Evolutionary conservation across 805 yeast genomes (phyloP).

Genomic region (Wickerhamiella musiphila): DNA sequence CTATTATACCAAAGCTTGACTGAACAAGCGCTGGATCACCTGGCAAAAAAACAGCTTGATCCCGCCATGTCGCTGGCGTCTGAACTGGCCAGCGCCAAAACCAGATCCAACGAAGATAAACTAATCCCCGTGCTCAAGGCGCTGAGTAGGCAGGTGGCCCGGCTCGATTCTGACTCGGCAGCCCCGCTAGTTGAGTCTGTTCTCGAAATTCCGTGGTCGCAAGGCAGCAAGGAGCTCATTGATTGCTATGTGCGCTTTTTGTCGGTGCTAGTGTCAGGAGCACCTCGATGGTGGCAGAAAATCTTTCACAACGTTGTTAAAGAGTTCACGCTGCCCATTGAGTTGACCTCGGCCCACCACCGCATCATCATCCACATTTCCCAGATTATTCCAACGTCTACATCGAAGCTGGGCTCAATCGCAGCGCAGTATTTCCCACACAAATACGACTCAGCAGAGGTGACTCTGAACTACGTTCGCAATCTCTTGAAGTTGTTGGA

Average conservation of each 20-base stretch:
- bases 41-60: conserved; percentile 4
- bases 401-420: conserved; percentile 41
- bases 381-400: conserved; percentile 65
- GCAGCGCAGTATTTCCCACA: conserved; percentile 59
- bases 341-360: conserved; percentile 37
- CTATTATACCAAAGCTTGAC: conserved; percentile 7
- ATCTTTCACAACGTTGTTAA: conserved; percentile 52
- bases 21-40: conserved; percentile 8
- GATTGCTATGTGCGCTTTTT: conserved; percentile 52
- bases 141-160: conserved; percentile 46
- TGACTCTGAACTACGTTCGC: conserved; percentile 36
- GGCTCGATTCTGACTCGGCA: conserved; percentile 37
- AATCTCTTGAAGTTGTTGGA: conserved; percentile 43
- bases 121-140: conserved; percentile 38
- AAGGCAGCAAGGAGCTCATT: conserved; percentile 27
- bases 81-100: conserved; percentile 1
- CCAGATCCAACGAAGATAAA: conserved; percentile 21
- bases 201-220: conserved; percentile 47
- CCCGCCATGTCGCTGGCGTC: conserved; percentile 5
- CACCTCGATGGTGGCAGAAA: conserved; percentile 81
- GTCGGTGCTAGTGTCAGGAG: conserved; percentile 60
- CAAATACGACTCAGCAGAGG: conserved; percentile 35
- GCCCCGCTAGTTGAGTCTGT: conserved; percentile 40
- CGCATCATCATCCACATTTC: conserved; percentile 45
- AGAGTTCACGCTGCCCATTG: conserved; percentile 30